Evolutionary conservation across 208 protist genomes (phyloP).

Genomic region (Trichomonas tenax): DNA sequence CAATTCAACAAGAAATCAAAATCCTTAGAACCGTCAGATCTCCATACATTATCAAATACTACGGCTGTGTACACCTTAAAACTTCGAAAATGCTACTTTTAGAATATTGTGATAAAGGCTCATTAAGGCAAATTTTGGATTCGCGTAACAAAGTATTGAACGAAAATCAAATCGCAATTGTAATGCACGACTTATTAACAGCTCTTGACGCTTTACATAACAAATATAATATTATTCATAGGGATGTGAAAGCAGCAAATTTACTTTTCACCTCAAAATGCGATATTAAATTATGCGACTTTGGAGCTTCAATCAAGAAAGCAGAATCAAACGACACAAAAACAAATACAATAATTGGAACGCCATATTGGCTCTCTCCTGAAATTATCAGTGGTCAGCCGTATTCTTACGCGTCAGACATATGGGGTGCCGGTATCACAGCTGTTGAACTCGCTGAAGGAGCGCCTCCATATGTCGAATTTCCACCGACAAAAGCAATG

Average conservation of each 20-base stretch:
- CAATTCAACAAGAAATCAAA: background rate
- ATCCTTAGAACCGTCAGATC: background rate
- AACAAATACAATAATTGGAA: conserved; percentile 17
- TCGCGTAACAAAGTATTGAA: background rate
- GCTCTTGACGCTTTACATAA: background rate
- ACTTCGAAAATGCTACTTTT: background rate
- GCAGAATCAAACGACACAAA: background rate
- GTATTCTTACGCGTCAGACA: conserved; percentile 26
- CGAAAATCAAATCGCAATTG: background rate
- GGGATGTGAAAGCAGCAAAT: conserved; percentile 64
- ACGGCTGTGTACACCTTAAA: background rate
- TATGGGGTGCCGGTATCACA: conserved; percentile 37
- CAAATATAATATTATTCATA: conserved; percentile 52
- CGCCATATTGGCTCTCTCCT: conserved; percentile 36
- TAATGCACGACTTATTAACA: background rate
- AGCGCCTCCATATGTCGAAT: conserved; percentile 26
- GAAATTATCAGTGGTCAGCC: conserved; percentile 28
- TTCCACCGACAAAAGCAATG: conserved; percentile 18
- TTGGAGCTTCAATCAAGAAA: conserved; percentile 25
- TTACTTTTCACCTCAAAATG: conserved; percentile 26
- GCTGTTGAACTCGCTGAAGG: conserved; percentile 33
- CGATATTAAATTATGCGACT: conserved; percentile 38
- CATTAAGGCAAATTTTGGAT: background rate
- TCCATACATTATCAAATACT: background rate
- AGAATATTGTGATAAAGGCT: background rate